Percentiles rank a stretch among this genome's conserved stretches.
phyloP scores from a whole-genome alignment of 331 rosid species.

The Cydonia oblonga region DNA sequence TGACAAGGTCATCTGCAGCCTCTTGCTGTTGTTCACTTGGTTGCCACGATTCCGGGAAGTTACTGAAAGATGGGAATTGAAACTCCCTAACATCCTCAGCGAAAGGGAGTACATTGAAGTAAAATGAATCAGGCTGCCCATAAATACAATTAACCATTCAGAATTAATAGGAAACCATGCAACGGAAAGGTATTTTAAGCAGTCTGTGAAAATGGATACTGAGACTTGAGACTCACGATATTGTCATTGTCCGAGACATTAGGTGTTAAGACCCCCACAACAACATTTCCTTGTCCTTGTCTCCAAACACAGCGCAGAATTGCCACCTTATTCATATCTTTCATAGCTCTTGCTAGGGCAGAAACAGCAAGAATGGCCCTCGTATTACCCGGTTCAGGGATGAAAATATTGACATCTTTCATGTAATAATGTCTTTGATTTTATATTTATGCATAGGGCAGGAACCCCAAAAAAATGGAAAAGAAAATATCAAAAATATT shows the following conservation, averaged over 20 bases:
- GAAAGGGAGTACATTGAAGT: conserved; percentile 77
- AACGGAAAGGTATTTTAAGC: background rate
- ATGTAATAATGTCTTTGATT: conserved; percentile 59
- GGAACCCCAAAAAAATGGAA: background rate
- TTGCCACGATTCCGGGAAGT: conserved; percentile 46
- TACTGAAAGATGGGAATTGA: conserved; percentile 69
- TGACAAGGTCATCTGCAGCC: conserved; percentile 63
- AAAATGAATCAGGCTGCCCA: conserved; percentile 81
- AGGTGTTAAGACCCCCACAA: conserved; percentile 75
- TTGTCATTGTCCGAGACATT: conserved; percentile 47
- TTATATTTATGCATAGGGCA: conserved; percentile 6
- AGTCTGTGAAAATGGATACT: background rate
- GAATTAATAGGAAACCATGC: conserved; percentile 6
- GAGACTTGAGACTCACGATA: conserved; percentile 44
- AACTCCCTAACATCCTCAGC: conserved; percentile 94
- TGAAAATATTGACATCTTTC: conserved; percentile 71
- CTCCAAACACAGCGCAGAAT: conserved; percentile 88
- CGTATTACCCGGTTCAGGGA: conserved; percentile 63
- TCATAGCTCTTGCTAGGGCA: conserved; percentile 88
- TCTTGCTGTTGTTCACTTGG: conserved; percentile 71
- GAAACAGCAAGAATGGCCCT: conserved; percentile 62
- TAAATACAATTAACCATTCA: conserved; percentile 11
- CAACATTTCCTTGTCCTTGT: conserved; percentile 57
- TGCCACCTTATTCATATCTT: conserved; percentile 73
- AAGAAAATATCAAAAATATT: conserved; percentile 2